Conservation (phyloP, 2,329 filamentous ascomycete genomes). For the Aspergillus neoniger region DNA sequence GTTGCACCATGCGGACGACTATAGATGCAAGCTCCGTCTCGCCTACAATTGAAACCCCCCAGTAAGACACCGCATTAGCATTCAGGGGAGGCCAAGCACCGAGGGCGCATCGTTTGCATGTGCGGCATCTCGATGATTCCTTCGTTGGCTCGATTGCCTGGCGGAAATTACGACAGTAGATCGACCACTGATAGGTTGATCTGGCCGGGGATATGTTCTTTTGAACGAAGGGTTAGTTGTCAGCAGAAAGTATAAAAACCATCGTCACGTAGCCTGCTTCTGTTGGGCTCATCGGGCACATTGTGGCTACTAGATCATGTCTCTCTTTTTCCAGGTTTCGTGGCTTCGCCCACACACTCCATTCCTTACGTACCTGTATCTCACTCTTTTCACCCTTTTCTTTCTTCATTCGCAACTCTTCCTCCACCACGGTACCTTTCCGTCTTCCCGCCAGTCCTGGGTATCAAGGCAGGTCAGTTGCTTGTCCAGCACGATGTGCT, state of each 20-base stretch:
- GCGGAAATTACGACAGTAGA: not conserved
- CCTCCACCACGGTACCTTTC: not conserved
- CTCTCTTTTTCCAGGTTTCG: not conserved
- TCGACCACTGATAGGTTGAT: not conserved
- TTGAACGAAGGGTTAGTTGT: not conserved
- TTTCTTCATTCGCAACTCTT: not conserved
- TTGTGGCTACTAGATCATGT: not conserved
- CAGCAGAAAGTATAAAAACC: not conserved
- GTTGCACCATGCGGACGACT: not conserved
- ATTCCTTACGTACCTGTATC: not conserved
- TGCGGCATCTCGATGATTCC: not conserved
- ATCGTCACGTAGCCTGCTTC: not conserved
- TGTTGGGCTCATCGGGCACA: not conserved
- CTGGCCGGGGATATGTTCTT: not conserved
- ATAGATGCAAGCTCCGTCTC: not conserved
- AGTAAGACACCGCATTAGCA: not conserved
- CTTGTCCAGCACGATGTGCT: not conserved
- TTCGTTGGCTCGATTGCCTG: not conserved
- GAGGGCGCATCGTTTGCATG: not conserved
- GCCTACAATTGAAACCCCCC: not conserved
- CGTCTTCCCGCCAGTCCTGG: slow-evolving; percentile 5
- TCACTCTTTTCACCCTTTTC: not conserved
- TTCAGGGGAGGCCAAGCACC: not conserved
- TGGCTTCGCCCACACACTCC: not conserved
- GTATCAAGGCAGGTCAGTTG: not conserved